Evolutionary conservation across 2,329 filamentous ascomycete species (phyloP).

Genomic region (Fonsecaea pedrosoi): DNA sequence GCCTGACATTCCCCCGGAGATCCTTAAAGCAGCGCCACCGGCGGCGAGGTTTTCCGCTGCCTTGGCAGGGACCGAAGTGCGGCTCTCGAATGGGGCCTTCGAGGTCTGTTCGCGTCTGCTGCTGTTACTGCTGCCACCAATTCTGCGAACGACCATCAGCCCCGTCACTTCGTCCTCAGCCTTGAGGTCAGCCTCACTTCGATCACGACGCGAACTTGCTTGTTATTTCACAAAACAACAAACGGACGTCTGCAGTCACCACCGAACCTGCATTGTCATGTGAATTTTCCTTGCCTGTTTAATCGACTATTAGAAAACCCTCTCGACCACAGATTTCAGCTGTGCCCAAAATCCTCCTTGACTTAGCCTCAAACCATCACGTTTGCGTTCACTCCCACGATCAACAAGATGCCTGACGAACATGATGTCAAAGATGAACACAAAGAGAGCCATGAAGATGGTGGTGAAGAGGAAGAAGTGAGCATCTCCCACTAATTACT

Average conservation of each 20-base stretch:
- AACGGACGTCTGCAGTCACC: neutral
- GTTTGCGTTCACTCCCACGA: slow-evolving; percentile 6
- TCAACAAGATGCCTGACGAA: slow-evolving; percentile 43
- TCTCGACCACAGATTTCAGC: neutral
- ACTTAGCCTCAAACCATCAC: neutral
- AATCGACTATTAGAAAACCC: neutral
- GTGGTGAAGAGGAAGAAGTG: slow-evolving; percentile 56
- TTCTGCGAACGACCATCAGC: neutral
- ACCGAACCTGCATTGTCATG: neutral
- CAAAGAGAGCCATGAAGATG: slow-evolving; percentile 49
- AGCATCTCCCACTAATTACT: slow-evolving; percentile 15
- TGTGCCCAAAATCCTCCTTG: neutral
- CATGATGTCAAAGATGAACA: slow-evolving; percentile 49
- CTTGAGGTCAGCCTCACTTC: neutral
- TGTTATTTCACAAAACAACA: neutral
- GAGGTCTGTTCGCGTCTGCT: neutral
- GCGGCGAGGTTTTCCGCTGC: neutral
- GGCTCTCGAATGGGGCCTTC: neutral
- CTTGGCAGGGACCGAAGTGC: slow-evolving; percentile 3
- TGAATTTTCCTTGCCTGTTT: neutral
- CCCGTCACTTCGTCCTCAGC: neutral
- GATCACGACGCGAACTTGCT: neutral
- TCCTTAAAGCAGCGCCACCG: neutral
- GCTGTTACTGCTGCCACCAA: neutral
- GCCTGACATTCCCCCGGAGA: neutral